These are phyloP conservation scores for Colletotrichum melonis DNA, from an alignment of 2,329 filamentous ascomycete species.

Conservation along the genomic window DNA sequence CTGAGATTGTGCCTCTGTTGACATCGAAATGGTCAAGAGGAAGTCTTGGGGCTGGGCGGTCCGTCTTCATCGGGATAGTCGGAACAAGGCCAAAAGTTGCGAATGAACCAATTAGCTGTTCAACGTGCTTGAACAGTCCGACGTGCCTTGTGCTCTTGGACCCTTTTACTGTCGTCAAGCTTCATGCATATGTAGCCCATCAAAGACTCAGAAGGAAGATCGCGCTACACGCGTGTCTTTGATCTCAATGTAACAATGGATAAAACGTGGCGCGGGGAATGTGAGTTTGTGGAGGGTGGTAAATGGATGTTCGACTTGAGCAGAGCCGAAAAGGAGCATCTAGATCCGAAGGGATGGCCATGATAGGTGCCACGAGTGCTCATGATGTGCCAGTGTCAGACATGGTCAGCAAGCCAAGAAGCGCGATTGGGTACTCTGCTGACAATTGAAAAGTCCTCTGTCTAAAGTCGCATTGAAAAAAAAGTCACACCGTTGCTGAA, in stretches of 20 bases:
- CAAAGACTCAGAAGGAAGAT: neutral
- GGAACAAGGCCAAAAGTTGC: neutral
- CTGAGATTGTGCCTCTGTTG: neutral
- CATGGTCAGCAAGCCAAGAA: conserved; percentile 21
- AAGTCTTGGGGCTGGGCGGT: neutral
- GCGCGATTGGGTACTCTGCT: conserved; percentile 21
- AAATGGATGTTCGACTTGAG: neutral
- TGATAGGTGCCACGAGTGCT: conserved; percentile 31
- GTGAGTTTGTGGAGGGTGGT: neutral
- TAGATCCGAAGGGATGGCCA: neutral
- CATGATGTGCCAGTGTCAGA: conserved; percentile 23
- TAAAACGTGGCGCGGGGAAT: neutral
- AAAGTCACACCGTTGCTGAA: neutral
- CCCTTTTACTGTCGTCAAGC: neutral
- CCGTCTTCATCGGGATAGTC: neutral
- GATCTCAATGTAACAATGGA: neutral
- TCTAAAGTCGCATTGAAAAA: neutral
- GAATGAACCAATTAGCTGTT: neutral
- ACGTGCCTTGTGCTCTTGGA: neutral
- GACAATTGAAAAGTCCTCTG: conserved; percentile 20
- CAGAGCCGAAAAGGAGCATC: neutral
- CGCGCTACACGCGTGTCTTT: neutral
- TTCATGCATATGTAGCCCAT: neutral
- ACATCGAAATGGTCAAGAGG: neutral
- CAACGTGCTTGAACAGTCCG: neutral